Percentiles rank a stretch among this genome's conserved stretches.
Conservation (phyloP, 352 stramenopile genomes). For the Phytophthora nicotianae region DNA sequence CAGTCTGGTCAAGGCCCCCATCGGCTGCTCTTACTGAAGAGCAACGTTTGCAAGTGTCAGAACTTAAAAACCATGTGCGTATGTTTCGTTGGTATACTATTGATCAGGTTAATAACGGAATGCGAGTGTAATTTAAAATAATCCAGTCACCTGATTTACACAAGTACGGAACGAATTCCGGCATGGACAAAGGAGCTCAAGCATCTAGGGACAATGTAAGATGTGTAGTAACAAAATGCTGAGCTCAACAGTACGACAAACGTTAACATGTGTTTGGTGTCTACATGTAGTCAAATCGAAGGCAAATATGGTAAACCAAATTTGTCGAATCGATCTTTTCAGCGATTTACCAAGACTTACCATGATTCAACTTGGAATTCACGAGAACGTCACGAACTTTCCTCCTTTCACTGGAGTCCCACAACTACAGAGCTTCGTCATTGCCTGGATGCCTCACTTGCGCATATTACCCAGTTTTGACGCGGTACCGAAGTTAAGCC, state of each 20-base stretch:
- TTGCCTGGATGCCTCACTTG: not conserved
- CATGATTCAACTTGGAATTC: no score
- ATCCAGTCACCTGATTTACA: not conserved
- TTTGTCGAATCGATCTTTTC: no score
- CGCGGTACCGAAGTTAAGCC: not conserved
- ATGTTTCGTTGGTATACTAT: no score
- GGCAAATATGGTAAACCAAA: not conserved
- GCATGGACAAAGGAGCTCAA: not conserved
- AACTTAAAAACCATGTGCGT: no score
- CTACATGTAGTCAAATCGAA: slow-evolving; percentile 1
- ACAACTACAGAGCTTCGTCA: not conserved
- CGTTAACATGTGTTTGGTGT: no score
- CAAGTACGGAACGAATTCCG: not conserved
- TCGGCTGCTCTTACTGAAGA: no score
- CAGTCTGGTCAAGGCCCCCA: no score
- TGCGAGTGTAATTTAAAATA: not conserved
- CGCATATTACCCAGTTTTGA: not conserved
- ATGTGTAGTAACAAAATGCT: not conserved
- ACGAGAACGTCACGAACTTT: not conserved
- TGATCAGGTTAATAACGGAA: no score
- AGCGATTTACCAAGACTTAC: no score
- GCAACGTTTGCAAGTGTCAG: no score
- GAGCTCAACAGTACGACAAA: no score
- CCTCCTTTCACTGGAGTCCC: not conserved
- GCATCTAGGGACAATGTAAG: not conserved